Evolutionary conservation across 495 filamentous ascomycete genomes (phyloP), one percentile per base, ranked within the genome.

Genomic region (Lichenothelia convexa): DNA sequence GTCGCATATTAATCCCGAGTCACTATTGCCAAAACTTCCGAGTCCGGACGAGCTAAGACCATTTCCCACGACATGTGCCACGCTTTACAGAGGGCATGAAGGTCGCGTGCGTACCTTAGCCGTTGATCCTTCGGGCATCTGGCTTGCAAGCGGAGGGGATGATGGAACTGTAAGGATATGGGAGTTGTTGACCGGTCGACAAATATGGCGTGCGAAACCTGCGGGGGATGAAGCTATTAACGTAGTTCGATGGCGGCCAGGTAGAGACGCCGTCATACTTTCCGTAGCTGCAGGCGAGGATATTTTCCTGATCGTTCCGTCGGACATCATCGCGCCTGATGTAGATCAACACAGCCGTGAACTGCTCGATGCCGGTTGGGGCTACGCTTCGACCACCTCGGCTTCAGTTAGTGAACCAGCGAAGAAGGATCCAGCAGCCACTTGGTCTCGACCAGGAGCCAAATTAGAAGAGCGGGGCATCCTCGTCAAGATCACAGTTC

Each of bases 1-100:
- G 55, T 67, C 95, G 48, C 93, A 94, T 57, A 94, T 97, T 48
- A 89, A 97, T 45, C 89, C 89, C 3, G 80, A 84, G 54, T 89
- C 80, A 30, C 58, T 97, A 23, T 70, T 97, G 24, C 91, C 89
- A 18, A 95, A 95, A 51, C 65, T 97, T 7, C 91, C 89, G n/a
- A 78, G 75, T 40, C 89, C 89, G 2, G 80, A 92, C 36, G 89
- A 95, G 47, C 62, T 97, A 31, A 75, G 78, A 46, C 89, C 89
- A 2, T 97, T 95, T 66, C 89, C 89, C 6, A 93, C 85, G 0
- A 71, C 75, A 3, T 84, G 77, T 38, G 75, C 80, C 16, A 80
- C 80, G 1, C 63, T 92, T 11, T 94, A 82, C 62, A 59, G 71
- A 35, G 89, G 89, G 9, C 89, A 95, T 51, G 75, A 80, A 45